Percentiles rank a stretch among this genome's conserved stretches.
These are phyloP conservation scores for Hylodesmum podocarpum DNA, from an alignment of 306 rosid genomes.

Conservation along the genomic window DNA sequence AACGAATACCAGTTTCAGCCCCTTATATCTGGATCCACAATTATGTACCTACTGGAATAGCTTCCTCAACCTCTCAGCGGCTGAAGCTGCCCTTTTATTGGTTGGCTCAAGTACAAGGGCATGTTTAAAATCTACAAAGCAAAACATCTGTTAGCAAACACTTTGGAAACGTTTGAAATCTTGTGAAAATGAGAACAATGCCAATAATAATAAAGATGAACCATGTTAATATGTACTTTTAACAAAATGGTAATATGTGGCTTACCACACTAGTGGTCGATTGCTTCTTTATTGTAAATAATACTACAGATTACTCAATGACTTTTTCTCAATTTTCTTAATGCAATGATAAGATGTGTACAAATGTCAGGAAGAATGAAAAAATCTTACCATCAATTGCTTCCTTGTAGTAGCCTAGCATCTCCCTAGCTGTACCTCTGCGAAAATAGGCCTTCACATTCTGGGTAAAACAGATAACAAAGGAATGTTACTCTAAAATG, in stretches of 20 bases:
- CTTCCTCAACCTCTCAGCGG: constrained; percentile 81
- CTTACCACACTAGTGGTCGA: background rate
- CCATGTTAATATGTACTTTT: background rate
- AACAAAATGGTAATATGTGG: background rate
- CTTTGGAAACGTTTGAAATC: background rate
- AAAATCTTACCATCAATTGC: constrained; percentile 79
- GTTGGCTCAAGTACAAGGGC: constrained; percentile 98
- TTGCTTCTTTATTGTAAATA: background rate
- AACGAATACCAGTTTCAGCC: constrained; percentile 9
- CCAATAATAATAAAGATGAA: background rate
- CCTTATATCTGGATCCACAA: constrained; percentile 7
- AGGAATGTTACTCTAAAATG: constrained; percentile 3
- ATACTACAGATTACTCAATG: background rate
- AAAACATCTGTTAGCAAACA: constrained; percentile 21
- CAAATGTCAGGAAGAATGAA: constrained; percentile 15
- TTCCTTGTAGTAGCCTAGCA: constrained; percentile 88
- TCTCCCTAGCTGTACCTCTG: constrained; percentile 92
- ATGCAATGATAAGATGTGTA: constrained; percentile 11
- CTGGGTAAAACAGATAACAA: constrained; percentile 46
- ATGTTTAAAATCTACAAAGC: constrained; percentile 68
- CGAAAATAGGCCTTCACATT: constrained; percentile 90
- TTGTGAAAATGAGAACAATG: background rate
- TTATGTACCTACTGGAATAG: constrained; percentile 55
- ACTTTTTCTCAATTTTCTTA: background rate
- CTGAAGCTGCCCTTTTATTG: constrained; percentile 80